Percentiles rank a stretch among this genome's conserved stretches.
phyloP scores from a whole-genome alignment of 176 grass and related monocot genomes.

The Neostapfia colusana region DNA sequence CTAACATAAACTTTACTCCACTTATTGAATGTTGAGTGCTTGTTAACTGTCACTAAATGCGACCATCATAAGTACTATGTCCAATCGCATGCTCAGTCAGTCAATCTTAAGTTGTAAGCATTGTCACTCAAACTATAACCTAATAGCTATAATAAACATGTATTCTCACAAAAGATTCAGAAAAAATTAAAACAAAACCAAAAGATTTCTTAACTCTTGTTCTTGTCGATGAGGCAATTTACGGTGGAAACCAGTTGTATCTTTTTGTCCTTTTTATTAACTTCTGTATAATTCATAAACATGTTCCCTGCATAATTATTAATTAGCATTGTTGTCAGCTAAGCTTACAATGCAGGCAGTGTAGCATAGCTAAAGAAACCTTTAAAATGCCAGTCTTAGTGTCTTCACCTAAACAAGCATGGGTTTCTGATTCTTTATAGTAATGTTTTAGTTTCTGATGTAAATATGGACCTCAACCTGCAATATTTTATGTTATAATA shows the following conservation, averaged over 20 bases:
- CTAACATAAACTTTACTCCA: background rate
- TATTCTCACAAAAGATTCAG: background rate
- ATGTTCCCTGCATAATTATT: background rate
- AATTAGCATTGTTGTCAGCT: background rate
- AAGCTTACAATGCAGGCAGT: conserved; percentile 16
- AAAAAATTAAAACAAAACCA: background rate
- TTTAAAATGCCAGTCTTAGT: background rate
- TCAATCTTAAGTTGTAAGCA: conserved; percentile 13
- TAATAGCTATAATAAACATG: background rate
- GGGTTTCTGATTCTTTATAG: background rate
- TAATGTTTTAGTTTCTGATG: background rate
- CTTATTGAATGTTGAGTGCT: background rate
- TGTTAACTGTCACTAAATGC: background rate
- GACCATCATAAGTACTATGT: background rate
- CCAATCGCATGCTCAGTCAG: conserved; percentile 4
- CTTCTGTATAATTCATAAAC: background rate
- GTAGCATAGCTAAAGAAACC: background rate
- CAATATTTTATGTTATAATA: background rate
- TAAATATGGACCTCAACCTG: conserved; percentile 32
- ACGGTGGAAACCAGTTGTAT: background rate
- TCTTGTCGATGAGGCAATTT: conserved; percentile 19
- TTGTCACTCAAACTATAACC: conserved; percentile 4
- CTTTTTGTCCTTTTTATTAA: conserved; percentile 26
- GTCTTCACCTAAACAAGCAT: background rate
- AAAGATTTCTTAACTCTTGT: background rate